phyloP scores from a whole-genome alignment of 805 yeast genomes.

The Sugiyamaella lignohabitans region DNA sequence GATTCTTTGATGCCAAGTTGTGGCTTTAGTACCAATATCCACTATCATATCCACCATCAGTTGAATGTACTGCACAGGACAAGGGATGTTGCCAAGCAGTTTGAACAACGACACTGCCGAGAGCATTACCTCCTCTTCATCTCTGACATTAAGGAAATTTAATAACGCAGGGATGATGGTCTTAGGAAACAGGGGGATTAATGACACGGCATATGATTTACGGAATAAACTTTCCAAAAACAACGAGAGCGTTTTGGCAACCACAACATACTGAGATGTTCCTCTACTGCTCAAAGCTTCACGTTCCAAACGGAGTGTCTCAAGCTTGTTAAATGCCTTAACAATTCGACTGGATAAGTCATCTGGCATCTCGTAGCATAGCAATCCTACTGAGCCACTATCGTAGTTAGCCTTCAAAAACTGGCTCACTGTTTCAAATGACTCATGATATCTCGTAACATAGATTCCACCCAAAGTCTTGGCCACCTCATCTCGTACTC shows the following conservation, averaged over 20 bases:
- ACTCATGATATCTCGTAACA: conserved; percentile 38
- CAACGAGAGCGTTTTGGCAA: conserved; percentile 56
- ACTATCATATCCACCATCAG: conserved; percentile 40
- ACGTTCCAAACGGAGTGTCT: conserved; percentile 31
- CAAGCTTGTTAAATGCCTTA: conserved; percentile 41
- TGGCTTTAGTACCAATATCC: conserved; percentile 27
- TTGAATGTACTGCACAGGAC: conserved; percentile 37
- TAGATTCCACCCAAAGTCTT: conserved; percentile 46
- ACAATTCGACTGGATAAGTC: conserved; percentile 36
- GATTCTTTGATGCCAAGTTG: conserved; percentile 51
- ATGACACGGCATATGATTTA: conserved; percentile 47
- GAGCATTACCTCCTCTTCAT: conserved; percentile 54
- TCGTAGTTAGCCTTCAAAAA: conserved; percentile 37
- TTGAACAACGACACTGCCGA: conserved; percentile 43
- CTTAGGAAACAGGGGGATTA: conserved; percentile 46
- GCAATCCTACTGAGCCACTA: conserved; percentile 35
- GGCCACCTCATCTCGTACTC: conserved; percentile 65
- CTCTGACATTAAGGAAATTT: conserved; percentile 59
- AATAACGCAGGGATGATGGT: conserved; percentile 65
- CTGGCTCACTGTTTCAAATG: conserved; percentile 34
- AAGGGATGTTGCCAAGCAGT: conserved; percentile 44
- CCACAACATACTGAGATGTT: conserved; percentile 47
- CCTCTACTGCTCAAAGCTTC: conserved; percentile 33
- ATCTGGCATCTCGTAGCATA: conserved; percentile 26
- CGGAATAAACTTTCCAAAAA: conserved; percentile 51